These are phyloP conservation scores for Pichia membranifaciens DNA, from an alignment of 805 yeast species.

Conservation along the genomic window DNA sequence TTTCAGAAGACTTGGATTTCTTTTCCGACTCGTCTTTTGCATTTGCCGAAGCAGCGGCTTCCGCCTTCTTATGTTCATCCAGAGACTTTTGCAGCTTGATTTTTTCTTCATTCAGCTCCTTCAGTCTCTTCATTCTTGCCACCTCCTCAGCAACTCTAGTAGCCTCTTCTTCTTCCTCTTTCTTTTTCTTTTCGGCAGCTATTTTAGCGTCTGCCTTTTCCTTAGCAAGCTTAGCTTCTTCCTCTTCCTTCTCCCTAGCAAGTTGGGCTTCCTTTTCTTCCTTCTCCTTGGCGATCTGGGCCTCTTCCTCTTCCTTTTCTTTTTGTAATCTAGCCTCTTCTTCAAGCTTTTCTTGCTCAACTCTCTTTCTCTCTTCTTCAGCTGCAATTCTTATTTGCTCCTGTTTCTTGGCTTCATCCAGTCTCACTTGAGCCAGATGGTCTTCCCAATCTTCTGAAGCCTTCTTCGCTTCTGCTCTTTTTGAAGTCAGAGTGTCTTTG, in stretches of 20 bases:
- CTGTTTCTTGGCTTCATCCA: constrained; percentile 41
- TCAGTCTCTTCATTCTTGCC: constrained; percentile 37
- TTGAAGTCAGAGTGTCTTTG: constrained; percentile 31
- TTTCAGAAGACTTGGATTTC: constrained; percentile 25
- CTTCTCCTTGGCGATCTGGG: constrained; percentile 26
- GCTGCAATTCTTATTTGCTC: constrained; percentile 37
- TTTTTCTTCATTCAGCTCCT: constrained; percentile 33
- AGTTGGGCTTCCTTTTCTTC: constrained; percentile 32
- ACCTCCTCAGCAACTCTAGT: constrained; percentile 22
- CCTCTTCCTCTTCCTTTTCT: constrained; percentile 27
- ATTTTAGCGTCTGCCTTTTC: constrained; percentile 29
- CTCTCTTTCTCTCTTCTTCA: constrained; percentile 34
- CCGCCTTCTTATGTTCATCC: constrained; percentile 34
- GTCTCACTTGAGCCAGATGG: constrained; percentile 40
- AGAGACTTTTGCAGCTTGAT: constrained; percentile 27
- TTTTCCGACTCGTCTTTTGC: constrained; percentile 31
- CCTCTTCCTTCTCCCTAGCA: constrained; percentile 29
- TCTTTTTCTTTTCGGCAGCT: constrained; percentile 32
- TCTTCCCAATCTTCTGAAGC: constrained; percentile 38
- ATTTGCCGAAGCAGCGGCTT: constrained; percentile 27
- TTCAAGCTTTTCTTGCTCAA: constrained; percentile 36
- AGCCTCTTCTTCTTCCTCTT: constrained; percentile 35
- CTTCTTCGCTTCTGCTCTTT: constrained; percentile 38
- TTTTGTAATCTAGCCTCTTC: constrained; percentile 30
- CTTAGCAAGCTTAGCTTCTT: constrained; percentile 31